phyloP scores from a whole-genome alignment of 768 basidiomycete species.

The Xerocomellus chrysenteron region DNA sequence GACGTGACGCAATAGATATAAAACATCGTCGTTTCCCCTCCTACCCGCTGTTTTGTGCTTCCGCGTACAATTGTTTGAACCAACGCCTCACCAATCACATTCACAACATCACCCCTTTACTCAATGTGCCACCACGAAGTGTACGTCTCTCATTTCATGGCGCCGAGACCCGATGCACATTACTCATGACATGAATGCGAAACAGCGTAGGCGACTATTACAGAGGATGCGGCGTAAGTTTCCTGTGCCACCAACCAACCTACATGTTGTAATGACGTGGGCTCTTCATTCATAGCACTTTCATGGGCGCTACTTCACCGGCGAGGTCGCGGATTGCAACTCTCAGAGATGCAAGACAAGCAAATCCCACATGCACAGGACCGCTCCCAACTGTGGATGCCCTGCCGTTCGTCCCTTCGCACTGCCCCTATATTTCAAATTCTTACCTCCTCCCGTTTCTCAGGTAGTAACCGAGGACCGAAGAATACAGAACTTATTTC shows the following conservation, averaged over 20 bases:
- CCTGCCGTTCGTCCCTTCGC: slow-evolving; percentile 19
- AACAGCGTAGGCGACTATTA: slow-evolving; percentile 37
- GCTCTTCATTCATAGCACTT: slow-evolving; percentile 29
- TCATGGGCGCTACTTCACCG: slow-evolving; percentile 39
- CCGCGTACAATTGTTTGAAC: not conserved
- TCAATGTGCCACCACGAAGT: slow-evolving; percentile 39
- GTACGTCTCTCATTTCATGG: slow-evolving; percentile 16
- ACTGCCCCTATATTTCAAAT: slow-evolving; percentile 10
- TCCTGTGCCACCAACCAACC: not conserved
- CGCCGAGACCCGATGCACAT: not conserved
- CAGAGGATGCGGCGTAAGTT: slow-evolving; percentile 36
- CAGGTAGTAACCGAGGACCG: slow-evolving; percentile 37
- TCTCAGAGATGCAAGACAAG: slow-evolving; percentile 35
- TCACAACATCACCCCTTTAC: not conserved
- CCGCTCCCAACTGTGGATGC: slow-evolving; percentile 36
- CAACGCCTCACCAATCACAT: not conserved
- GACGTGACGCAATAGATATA: slow-evolving; percentile 11
- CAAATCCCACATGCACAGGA: slow-evolving; percentile 34
- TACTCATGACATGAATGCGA: slow-evolving; percentile 1
- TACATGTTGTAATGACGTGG: slow-evolving; percentile 5
- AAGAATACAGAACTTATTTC: slow-evolving; percentile 38
- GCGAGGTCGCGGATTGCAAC: slow-evolving; percentile 32
- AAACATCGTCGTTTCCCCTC: not conserved
- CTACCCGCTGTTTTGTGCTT: not conserved
- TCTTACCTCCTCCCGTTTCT: not conserved